Percentiles rank a stretch among this genome's conserved stretches.
Evolutionary conservation across 148 eudicot species (phyloP).

Genomic region (Spergularia marina): DNA sequence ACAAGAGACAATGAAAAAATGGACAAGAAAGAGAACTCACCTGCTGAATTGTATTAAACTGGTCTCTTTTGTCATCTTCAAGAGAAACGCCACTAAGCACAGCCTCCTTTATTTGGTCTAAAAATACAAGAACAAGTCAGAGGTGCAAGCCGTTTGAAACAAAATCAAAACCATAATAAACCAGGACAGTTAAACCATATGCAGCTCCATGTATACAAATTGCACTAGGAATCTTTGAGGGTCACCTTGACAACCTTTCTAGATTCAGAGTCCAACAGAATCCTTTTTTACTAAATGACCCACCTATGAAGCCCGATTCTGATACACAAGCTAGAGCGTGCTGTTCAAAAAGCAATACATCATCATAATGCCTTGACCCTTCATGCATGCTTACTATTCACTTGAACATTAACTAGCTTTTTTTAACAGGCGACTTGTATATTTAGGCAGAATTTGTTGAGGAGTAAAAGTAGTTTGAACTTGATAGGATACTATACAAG

Average conservation of each 20-base stretch:
- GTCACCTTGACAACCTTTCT: neutral
- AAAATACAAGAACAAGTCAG: slow-evolving; percentile 22
- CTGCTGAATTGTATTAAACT: slow-evolving; percentile 90
- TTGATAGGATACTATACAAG: too few relatives aligned
- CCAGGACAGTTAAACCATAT: neutral
- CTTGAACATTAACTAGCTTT: too few relatives aligned
- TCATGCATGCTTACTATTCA: neutral
- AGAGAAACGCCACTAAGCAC: slow-evolving; percentile 85
- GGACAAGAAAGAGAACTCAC: slow-evolving; percentile 32
- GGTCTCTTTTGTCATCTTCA: slow-evolving; percentile 79
- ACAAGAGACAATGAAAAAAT: neutral
- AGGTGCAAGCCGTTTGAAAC: neutral
- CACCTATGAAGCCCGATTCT: too few relatives aligned
- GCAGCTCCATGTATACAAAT: neutral
- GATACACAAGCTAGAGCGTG: too few relatives aligned
- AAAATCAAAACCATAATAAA: neutral
- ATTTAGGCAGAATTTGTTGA: too few relatives aligned
- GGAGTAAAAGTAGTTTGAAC: too few relatives aligned
- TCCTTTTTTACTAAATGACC: neutral
- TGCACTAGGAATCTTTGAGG: neutral
- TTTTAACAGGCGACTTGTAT: too few relatives aligned
- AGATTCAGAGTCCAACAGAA: neutral
- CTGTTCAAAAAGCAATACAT: neutral
- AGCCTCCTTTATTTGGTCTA: slow-evolving; percentile 92
- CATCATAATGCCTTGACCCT: neutral